phyloP scores from a whole-genome alignment of 75 land plant species.

The Pinus albicaulis region DNA sequence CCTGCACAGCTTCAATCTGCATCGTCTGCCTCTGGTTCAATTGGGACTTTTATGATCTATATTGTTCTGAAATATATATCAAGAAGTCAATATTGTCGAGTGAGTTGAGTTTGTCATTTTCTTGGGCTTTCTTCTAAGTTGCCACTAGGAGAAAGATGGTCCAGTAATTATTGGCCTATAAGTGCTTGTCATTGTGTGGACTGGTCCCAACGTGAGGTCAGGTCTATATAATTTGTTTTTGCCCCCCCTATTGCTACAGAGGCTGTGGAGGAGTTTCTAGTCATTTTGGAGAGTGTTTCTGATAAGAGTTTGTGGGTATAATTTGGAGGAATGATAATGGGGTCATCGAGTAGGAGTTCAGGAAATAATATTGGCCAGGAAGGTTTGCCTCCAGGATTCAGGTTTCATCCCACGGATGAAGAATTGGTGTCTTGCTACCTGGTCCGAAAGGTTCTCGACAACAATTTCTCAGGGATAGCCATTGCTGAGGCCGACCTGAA shows the following conservation, averaged over 20 bases:
- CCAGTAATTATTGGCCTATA: conserved; percentile 1
- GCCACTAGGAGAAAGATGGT: background rate
- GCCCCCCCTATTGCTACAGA: background rate
- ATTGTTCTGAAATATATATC: background rate
- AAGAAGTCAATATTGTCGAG: background rate
- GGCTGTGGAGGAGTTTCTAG: too few relatives aligned
- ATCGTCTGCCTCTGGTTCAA: too few relatives aligned
- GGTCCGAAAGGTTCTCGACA: conserved; percentile 63
- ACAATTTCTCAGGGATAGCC: conserved; percentile 35
- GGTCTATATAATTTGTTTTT: background rate
- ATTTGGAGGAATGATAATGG: conserved; percentile 7
- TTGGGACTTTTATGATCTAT: background rate
- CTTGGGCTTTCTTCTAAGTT: background rate
- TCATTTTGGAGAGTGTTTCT: too few relatives aligned
- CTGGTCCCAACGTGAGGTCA: background rate
- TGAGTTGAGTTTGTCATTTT: background rate
- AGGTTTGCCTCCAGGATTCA: conserved; percentile 61
- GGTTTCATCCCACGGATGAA: conserved; percentile 77
- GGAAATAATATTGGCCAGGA: conserved; percentile 31
- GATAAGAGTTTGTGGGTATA: too few relatives aligned
- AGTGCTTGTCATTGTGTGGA: background rate
- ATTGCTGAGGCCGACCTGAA: conserved; percentile 87
- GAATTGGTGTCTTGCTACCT: conserved; percentile 75
- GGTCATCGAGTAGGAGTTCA: conserved; percentile 26
- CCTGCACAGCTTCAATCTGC: background rate